Evolutionary conservation across 306 rosid species (phyloP).

Genomic region (Quercus berberidifolia): DNA sequence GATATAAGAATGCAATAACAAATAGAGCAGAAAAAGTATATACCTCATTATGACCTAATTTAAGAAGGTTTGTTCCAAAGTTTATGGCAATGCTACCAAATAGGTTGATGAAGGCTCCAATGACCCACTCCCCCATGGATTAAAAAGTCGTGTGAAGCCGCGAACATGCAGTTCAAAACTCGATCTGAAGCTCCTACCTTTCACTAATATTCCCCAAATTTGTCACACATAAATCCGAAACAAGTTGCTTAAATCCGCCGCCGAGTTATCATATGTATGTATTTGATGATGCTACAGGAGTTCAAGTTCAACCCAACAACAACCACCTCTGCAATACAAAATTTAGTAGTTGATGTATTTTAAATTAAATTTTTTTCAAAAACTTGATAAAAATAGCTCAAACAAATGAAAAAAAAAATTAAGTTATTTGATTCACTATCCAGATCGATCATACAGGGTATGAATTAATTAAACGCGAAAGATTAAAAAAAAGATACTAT

Average conservation of each 20-base stretch:
- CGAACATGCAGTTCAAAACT: constrained; percentile 45
- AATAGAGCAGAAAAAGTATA: not conserved
- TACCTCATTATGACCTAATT: constrained; percentile 96
- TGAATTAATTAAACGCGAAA: too few species aligned
- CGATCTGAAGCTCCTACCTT: constrained; percentile 8
- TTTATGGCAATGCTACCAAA: constrained; percentile 96
- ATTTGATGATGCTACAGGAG: constrained; percentile 8
- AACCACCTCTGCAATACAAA: not conserved
- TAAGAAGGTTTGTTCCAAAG: constrained; percentile 95
- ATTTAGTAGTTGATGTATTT: not conserved
- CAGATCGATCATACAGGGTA: too few species aligned
- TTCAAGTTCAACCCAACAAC: not conserved
- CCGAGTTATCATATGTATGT: constrained; percentile 19
- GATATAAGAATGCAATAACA: not conserved
- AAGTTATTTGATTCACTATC: too few species aligned
- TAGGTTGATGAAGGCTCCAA: constrained; percentile 96
- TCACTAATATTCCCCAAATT: constrained; percentile 17
- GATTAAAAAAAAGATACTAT: too few species aligned
- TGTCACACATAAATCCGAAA: not conserved
- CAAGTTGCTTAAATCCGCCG: not conserved
- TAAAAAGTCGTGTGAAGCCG: constrained; percentile 26
- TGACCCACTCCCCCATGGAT: constrained; percentile 97
- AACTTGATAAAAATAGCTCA: not conserved
- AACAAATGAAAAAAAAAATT: not conserved
- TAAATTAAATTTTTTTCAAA: not conserved